Conservation (phyloP, 2,329 filamentous ascomycete genomes). For the Xylariaceae sp. region DNA sequence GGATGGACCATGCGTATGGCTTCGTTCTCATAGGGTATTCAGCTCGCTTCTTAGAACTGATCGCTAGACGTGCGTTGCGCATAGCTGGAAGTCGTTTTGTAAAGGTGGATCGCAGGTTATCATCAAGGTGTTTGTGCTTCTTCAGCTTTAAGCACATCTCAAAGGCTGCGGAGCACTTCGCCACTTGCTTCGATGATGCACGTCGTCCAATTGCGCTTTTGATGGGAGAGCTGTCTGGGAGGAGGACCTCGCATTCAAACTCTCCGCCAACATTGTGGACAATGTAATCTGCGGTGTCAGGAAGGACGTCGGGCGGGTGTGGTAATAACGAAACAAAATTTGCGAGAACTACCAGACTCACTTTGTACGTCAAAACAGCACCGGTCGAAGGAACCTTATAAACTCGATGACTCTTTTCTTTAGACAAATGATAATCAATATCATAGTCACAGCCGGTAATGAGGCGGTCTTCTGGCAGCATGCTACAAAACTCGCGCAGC, state of each 20-base stretch:
- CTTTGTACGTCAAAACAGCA: slow-evolving; percentile 78
- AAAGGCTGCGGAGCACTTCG: slow-evolving; percentile 90
- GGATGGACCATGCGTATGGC: slow-evolving; percentile 71
- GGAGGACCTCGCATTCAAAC: slow-evolving; percentile 77
- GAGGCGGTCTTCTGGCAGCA: slow-evolving; percentile 75
- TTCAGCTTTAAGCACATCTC: slow-evolving; percentile 76
- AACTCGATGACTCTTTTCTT: slow-evolving; percentile 54
- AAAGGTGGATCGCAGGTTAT: slow-evolving; percentile 75
- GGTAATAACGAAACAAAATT: slow-evolving; percentile 76
- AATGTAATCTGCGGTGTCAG: slow-evolving; percentile 63
- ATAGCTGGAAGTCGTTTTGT: slow-evolving; percentile 75
- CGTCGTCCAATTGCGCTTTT: slow-evolving; percentile 67
- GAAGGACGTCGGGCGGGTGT: slow-evolving; percentile 45
- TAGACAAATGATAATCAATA: slow-evolving; percentile 60
- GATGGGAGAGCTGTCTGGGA: slow-evolving; percentile 78
- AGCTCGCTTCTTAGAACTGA: slow-evolving; percentile 77
- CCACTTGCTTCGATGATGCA: slow-evolving; percentile 73
- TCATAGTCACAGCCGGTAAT: slow-evolving; percentile 65
- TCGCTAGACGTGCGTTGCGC: slow-evolving; percentile 84
- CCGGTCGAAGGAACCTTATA: slow-evolving; percentile 71
- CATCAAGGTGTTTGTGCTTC: slow-evolving; percentile 70
- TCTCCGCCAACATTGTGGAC: slow-evolving; percentile 60
- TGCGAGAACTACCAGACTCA: slow-evolving; percentile 73
- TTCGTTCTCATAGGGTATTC: slow-evolving; percentile 81
- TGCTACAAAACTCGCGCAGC: slow-evolving; percentile 77